Base-by-base conservation (phyloP, 2,329 filamentous ascomycete genomes). In the Cordyceps tenuipes region DNA sequence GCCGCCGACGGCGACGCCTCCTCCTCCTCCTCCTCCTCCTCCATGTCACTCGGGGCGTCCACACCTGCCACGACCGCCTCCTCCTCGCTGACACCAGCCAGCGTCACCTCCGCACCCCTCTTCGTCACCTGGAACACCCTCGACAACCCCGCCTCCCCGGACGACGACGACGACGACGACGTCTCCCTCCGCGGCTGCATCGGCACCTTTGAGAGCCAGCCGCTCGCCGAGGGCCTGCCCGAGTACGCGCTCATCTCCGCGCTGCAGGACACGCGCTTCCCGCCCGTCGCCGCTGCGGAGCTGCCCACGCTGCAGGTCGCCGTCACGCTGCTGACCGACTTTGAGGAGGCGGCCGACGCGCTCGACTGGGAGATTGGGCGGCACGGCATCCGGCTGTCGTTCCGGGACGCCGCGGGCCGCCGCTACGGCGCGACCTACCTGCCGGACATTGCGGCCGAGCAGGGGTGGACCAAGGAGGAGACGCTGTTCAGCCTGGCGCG, bases 91-190 rank as follows among this genome's bases (percentile, higher is more conserved):
- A 65, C 68, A 49, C 70, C 69, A 62, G 68, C 68, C 64, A 62
- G 65, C 64, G 46, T 65, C 66, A 73, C 74, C 61, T 80, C 82
- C 47, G 84, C 86, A 63, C 93, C 93, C 0, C 81, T 97, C 44
- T 97, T 97, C 71, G 90, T 99, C 51, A 96, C 92, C 8, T 97
- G 93, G 92, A 96, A 97, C 76, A 90, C 84, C 0, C 67, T 91
- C 59, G 68, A 65, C 29, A 29, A 29, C 29, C 3, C 29, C 10
- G 60, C 43, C 10, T 61, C 43, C 13, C 64, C 84, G 64, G 85
- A 26, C 63, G 69, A 72, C 41, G 34, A 36, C 34, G 64, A 61
- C 19, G 63, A 67, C 57, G 82, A 84, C 31, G 76, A 84, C 64
- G 86, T 87, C 70, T 82, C 82, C 26, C 82, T 99, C 47, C 87